A percentile compares a stretch with the other conserved stretches of the same genome.
Evolutionary conservation across 176 grass and related monocot species (phyloP).

Genomic region (barley (Hordeum vulgare)): DNA sequence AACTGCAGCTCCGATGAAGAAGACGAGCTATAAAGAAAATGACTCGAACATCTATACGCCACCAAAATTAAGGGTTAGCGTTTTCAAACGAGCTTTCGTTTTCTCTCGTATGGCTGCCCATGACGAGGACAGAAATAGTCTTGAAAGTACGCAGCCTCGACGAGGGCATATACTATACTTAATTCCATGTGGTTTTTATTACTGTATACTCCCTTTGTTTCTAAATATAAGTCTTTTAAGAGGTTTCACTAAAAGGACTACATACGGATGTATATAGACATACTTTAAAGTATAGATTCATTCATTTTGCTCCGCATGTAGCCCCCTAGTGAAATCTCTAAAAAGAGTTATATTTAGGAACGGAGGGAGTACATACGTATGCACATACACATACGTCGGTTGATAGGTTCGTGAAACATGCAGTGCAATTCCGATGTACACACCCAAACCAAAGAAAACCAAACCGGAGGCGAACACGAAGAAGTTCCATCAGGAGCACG

Average conservation of each 20-base stretch:
- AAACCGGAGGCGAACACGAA: conserved; percentile 6
- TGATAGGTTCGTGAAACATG: conserved; percentile 14
- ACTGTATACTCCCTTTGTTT: too few species aligned
- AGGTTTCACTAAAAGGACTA: too few species aligned
- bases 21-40: not conserved
- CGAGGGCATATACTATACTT: too few species aligned
- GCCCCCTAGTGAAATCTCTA: too few species aligned
- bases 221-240: too few species aligned
- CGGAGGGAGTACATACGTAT: too few species aligned
- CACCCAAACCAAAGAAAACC: not conserved
- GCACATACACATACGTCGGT: not conserved
- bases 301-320: too few species aligned
- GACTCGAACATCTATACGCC: not conserved
- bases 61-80: not conserved
- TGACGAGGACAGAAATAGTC: not conserved
- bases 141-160: not conserved
- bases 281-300: too few species aligned
- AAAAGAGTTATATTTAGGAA: too few species aligned
- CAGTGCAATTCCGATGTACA: not conserved
- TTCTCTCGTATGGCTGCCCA: not conserved
- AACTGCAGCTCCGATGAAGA: not conserved
- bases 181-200: too few species aligned
- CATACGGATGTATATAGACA: too few species aligned
- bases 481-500: conserved; percentile 10
- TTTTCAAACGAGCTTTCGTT: not conserved